These are phyloP conservation scores for Lodderomyces orthopsilosis DNA, from an alignment of 1,139 yeast genomes.

Conservation along the genomic window DNA sequence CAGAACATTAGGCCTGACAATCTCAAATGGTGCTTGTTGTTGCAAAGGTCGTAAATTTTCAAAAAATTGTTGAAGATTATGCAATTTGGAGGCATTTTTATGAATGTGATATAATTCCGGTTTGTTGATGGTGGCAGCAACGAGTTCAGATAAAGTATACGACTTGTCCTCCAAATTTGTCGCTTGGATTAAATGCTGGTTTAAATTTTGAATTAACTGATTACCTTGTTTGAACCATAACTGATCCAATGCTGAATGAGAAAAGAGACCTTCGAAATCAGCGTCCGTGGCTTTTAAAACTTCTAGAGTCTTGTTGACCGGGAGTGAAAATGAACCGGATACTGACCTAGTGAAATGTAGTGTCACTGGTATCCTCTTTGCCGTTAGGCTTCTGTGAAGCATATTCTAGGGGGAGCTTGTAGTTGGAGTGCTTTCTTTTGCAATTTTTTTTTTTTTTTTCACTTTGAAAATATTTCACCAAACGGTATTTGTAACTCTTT, in stretches of 20 bases:
- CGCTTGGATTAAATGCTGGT: conserved; percentile 31
- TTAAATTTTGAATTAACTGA: conserved; percentile 46
- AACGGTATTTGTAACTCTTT: too few species aligned
- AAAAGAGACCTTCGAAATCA: conserved; percentile 55
- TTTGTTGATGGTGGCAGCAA: conserved; percentile 42
- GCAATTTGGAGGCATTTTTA: conserved; percentile 57
- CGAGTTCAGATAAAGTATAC: conserved; percentile 34
- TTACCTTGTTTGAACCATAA: conserved; percentile 61
- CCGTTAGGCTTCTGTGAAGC: not conserved
- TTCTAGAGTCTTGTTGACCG: conserved; percentile 25
- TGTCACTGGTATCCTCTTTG: not conserved
- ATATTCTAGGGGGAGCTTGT: not conserved
- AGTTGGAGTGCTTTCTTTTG: not conserved
- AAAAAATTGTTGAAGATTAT: conserved; percentile 58
- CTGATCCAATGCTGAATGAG: conserved; percentile 49
- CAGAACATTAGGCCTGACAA: conserved; percentile 21
- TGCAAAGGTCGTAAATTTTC: conserved; percentile 44
- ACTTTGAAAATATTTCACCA: too few species aligned
- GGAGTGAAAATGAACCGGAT: conserved; percentile 22
- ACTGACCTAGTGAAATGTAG: not conserved
- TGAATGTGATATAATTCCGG: conserved; percentile 49
- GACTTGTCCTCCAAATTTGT: conserved; percentile 8
- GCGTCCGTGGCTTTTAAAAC: conserved; percentile 26
- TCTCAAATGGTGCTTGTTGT: conserved; percentile 9
- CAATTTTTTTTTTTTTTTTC: conserved; percentile 5